phyloP scores from a whole-genome alignment of 192 early-diverging fungal genomes.

The Podila epicladia region DNA sequence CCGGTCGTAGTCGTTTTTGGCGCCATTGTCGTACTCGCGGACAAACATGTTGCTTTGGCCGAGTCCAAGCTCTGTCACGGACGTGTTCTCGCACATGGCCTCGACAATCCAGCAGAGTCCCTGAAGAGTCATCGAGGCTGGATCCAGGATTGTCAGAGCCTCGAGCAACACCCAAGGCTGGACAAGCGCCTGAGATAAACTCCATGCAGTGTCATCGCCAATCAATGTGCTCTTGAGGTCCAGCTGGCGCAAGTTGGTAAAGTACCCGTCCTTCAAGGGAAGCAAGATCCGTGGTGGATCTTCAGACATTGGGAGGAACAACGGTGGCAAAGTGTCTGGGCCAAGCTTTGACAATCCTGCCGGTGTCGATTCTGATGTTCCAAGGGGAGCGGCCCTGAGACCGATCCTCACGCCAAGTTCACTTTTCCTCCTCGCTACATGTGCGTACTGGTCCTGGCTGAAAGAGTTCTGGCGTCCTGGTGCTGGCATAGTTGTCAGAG shows the following conservation, averaged over 20 bases:
- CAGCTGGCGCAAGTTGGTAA: slow-evolving; percentile 39
- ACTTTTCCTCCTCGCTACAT: background rate
- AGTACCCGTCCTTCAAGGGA: slow-evolving; percentile 6
- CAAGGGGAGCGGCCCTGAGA: no score
- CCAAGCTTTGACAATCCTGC: no score
- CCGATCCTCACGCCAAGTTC: no score
- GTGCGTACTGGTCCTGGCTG: background rate
- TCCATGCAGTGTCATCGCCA: slow-evolving; percentile 32
- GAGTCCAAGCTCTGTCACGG: slow-evolving; percentile 39
- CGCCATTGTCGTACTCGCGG: background rate
- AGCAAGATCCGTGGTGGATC: slow-evolving; percentile 1
- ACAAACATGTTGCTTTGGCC: slow-evolving; percentile 10
- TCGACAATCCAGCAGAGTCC: slow-evolving; percentile 41
- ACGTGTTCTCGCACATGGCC: slow-evolving; percentile 28
- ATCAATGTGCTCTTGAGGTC: slow-evolving; percentile 44
- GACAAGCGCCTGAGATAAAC: slow-evolving; percentile 31
- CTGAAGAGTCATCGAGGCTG: slow-evolving; percentile 18
- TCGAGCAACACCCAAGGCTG: slow-evolving; percentile 25
- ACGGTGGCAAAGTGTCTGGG: background rate
- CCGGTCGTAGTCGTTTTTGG: slow-evolving; percentile 9
- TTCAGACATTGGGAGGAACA: background rate
- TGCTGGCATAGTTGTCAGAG: background rate
- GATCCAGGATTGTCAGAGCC: slow-evolving; percentile 26
- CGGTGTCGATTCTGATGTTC: no score
- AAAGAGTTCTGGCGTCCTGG: background rate